phyloP scores from a whole-genome alignment of 192 early-diverging fungal genomes.

The Diversispora epigaea region DNA sequence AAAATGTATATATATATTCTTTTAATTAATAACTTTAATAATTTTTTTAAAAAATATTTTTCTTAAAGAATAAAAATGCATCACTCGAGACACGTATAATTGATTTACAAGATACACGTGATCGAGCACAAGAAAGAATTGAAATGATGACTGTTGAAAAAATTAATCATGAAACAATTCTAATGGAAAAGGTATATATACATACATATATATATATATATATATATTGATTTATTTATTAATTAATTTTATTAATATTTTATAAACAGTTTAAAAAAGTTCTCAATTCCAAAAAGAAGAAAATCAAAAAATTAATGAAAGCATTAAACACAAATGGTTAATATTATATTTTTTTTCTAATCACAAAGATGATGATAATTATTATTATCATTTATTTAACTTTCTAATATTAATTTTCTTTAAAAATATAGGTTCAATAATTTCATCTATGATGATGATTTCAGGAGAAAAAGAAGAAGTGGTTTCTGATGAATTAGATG shows the following conservation, averaged over 20 bases:
- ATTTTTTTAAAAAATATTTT: background rate
- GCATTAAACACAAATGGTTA: background rate
- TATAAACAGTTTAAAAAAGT: conserved; percentile 6
- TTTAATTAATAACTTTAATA: background rate
- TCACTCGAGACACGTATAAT: background rate
- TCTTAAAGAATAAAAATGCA: background rate
- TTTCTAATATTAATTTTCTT: too few relatives aligned
- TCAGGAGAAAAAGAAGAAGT: too few relatives aligned
- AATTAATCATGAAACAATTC: background rate
- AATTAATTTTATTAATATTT: too few relatives aligned
- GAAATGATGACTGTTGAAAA: background rate
- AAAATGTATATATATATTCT: background rate
- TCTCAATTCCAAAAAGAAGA: conserved; percentile 13
- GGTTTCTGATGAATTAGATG: too few relatives aligned
- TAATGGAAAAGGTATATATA: background rate
- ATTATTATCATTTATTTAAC: too few relatives aligned
- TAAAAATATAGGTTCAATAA: too few relatives aligned
- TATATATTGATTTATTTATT: background rate
- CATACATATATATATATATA: too few relatives aligned
- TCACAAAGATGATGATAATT: too few relatives aligned
- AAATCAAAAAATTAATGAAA: conserved; percentile 19
- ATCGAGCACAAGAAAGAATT: background rate
- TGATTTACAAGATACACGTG: background rate
- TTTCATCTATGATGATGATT: too few relatives aligned
- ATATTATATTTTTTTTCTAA: too few relatives aligned